Base-by-base conservation (phyloP, 2,329 filamentous ascomycete genomes). In the Apiospora saccharicola region DNA sequence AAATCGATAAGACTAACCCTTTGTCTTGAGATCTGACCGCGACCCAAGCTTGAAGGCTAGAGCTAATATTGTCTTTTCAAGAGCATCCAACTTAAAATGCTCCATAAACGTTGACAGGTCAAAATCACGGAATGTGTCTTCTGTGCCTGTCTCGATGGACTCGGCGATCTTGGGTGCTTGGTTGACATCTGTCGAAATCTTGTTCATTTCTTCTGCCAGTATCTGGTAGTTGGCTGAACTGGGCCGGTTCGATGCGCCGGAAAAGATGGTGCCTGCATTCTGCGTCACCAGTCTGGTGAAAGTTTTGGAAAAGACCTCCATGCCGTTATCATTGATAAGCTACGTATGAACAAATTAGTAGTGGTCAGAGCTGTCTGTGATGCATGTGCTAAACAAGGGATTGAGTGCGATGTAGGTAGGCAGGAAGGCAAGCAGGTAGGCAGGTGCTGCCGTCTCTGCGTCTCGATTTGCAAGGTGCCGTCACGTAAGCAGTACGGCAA, bases 231-330 rank as follows among this genome's bases (percentile, higher is more conserved):
- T 97, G 74, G 93, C 94, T 70, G 93, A 88, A 82, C 93, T 93
- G 75, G 94, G 46, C 47, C 46, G 68, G 46, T 53, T 51, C 37
- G 51, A 64, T 24, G 41, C 53, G 75, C 93, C 91, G 70, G 94
- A 92, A 81, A 98, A 98, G 81, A 99, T 96, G 80, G 96, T 92
- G 75, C 92, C 87, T 79, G 95, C 94, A 90, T 98, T 98, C 85
- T 92, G 92, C 83, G 93, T 93, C 80, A 99, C 90, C 81, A 98
- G 88, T 84, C 96, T 94, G 83, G 94, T 92, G 84, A 99, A 97
- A 84, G 96, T 98, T 87, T 95, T 97, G 74, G 94, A 92, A 83
- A 95, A 98, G 81, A 98, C 95, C 88, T 99, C 97, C 96, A 99
- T 99, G 81, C 95, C 95, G 95, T 97, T 92, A 80, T 96, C 95